These are phyloP conservation scores for Cladosporium sp. DNA, from an alignment of 2,329 filamentous ascomycete genomes.

Conservation along the genomic window DNA sequence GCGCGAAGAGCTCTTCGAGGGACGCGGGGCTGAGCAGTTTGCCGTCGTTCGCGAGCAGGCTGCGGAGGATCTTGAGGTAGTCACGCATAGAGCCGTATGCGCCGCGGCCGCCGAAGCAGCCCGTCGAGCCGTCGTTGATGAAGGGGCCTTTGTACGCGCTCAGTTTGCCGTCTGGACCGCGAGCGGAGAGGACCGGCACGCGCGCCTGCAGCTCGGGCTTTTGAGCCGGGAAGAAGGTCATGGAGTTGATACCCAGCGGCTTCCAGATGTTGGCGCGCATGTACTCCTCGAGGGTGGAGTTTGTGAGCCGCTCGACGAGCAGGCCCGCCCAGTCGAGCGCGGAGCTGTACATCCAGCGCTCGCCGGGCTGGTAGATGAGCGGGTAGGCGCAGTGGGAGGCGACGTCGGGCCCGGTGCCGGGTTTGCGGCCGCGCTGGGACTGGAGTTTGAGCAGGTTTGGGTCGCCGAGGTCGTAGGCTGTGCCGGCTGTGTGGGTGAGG, in stretches of 20 bases:
- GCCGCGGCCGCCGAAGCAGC: conserved; percentile 31
- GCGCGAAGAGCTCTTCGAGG: conserved; percentile 41
- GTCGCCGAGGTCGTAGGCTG: conserved; percentile 39
- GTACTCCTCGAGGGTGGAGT: conserved; percentile 37
- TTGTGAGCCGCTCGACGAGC: conserved; percentile 45
- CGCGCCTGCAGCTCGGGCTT: conserved; percentile 15
- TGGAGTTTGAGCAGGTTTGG: conserved; percentile 29
- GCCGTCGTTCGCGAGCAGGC: conserved; percentile 45
- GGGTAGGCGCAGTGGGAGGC: conserved; percentile 41
- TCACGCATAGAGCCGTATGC: conserved; percentile 30
- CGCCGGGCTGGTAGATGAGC: conserved; percentile 47
- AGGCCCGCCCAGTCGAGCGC: conserved; percentile 49
- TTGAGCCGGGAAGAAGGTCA: conserved; percentile 27
- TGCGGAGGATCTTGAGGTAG: conserved; percentile 42
- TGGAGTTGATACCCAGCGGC: conserved; percentile 37
- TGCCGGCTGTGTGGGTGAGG: conserved; percentile 48
- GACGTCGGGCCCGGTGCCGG: conserved; percentile 27
- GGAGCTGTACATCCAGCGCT: conserved; percentile 46
- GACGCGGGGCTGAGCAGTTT: conserved; percentile 40
- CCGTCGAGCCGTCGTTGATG: conserved; percentile 23
- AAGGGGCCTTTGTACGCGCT: conserved; percentile 9
- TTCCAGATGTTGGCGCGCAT: conserved; percentile 41
- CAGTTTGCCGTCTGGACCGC: conserved; percentile 16
- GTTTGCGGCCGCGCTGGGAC: conserved; percentile 12
- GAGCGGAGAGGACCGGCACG: conserved; percentile 18